A percentile compares a stretch with the other conserved stretches of the same genome.
phyloP scores from a whole-genome alignment of 345 rosid genomes.

The Noccaea caerulescens region DNA sequence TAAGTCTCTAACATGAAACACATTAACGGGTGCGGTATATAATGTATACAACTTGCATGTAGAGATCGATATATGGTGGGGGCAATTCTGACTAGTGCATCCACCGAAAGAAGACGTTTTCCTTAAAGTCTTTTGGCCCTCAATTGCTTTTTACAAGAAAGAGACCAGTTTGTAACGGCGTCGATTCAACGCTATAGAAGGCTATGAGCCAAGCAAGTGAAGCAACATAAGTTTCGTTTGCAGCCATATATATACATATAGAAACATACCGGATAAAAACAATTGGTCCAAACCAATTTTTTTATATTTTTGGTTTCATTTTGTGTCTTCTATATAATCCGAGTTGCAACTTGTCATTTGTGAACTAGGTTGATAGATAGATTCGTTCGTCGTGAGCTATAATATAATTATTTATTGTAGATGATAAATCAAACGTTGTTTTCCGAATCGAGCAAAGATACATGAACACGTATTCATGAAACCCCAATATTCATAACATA shows the following conservation, averaged over 20 bases:
- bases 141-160: slow-evolving; percentile 27
- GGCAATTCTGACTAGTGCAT: slow-evolving; percentile 29
- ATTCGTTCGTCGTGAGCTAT: neutral
- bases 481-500: neutral
- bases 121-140: slow-evolving; percentile 23
- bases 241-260: slow-evolving; percentile 20
- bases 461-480: slow-evolving; percentile 9
- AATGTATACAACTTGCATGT: slow-evolving; percentile 4
- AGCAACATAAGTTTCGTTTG: slow-evolving; percentile 10
- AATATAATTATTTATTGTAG: neutral
- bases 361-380: slow-evolving; percentile 14
- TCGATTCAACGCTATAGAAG: slow-evolving; percentile 29
- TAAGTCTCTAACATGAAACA: no score
- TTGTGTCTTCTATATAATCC: neutral
- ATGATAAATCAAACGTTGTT: slow-evolving; percentile 3
- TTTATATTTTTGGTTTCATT: neutral
- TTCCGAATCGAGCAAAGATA: neutral
- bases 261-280: neutral
- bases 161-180: slow-evolving; percentile 26
- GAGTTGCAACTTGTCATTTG: neutral
- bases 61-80: slow-evolving; percentile 24
- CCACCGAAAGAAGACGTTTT: slow-evolving; percentile 34
- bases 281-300: neutral
- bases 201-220: slow-evolving; percentile 31
- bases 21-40: no score